Base-by-base conservation (phyloP, 805 yeast species). In the Saturnispora zaruensis region DNA sequence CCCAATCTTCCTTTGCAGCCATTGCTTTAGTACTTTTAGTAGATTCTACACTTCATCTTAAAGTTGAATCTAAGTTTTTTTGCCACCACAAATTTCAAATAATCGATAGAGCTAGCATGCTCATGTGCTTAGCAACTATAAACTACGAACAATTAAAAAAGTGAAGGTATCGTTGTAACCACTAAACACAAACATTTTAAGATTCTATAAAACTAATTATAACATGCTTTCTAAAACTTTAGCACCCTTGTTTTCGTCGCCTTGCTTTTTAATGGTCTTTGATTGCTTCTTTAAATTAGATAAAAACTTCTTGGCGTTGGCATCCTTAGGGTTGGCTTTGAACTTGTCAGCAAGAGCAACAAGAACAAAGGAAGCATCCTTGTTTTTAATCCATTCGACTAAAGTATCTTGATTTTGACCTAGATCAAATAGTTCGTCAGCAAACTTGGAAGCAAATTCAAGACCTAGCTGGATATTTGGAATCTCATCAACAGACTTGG, bases 1-100 rank as follows among this genome's bases (percentile, higher is more conserved):
- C 99, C 99, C 99, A 93, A 68, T 93, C 96, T 51, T 89, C 93
- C 74, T 89, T 93, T 59, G 97, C 96, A 54, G 97, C 90, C 97
- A 90, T 90, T 56, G n/a, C 50, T 16, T 34, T 20, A 14, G 23
- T n/a, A 7, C n/a, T n/a, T 24, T n/a, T 41, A 25, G 11, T 25
- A 16, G 9, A 14, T 24, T 23, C 16, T 14, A 38, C 21, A 23
- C 40, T 18, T 36, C 11, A n/a, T 9, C 21, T 23, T 18, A 28
- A 37, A 38, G 43, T 25, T 37, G 21, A 38, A 21, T 21, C 40
- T 38, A 11, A 14, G 3, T 38, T 26, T 38, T 46, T 46, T 46
- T 46, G 49, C 49, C 49, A 46, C 49, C 44, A 32, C 25, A 21
- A 18, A 23, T 3, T 23, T 38, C 28, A 23, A 11, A 5, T 7